A percentile compares a stretch with the other conserved stretches of the same genome.
Evolutionary conservation across 768 basidiomycete species (phyloP).

Genomic region (Amanita thiersii): DNA sequence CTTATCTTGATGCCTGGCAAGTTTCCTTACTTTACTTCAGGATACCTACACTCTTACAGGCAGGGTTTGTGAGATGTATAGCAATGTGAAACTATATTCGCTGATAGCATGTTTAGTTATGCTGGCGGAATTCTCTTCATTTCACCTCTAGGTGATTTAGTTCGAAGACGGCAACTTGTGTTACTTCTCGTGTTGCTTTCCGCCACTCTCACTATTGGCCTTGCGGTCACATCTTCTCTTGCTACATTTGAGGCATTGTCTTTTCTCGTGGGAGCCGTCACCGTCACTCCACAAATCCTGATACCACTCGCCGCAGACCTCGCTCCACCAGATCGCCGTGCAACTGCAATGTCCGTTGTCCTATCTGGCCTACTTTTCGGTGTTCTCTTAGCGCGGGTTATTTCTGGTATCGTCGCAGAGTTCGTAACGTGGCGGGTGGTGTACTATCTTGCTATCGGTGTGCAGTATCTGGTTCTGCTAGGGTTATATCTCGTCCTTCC

Average conservation of each 20-base stretch:
- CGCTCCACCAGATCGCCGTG: slow-evolving; percentile 65
- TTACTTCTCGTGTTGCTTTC: slow-evolving; percentile 48
- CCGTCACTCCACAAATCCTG: slow-evolving; percentile 75
- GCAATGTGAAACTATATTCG: slow-evolving; percentile 2
- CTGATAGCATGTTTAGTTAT: slow-evolving; percentile 39
- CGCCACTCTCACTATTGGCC: slow-evolving; percentile 57
- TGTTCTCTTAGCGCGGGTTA: slow-evolving; percentile 63
- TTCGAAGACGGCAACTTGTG: slow-evolving; percentile 66
- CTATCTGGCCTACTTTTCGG: slow-evolving; percentile 64
- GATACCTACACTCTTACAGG: slow-evolving; percentile 61
- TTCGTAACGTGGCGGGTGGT: slow-evolving; percentile 66
- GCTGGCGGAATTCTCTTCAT: slow-evolving; percentile 67
- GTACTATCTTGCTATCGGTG: slow-evolving; percentile 70
- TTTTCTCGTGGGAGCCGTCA: slow-evolving; percentile 62
- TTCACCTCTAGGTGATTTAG: slow-evolving; percentile 77
- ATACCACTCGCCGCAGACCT: slow-evolving; percentile 76
- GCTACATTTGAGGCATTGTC: slow-evolving; percentile 57
- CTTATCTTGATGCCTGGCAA: slow-evolving; percentile 15
- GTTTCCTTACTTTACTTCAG: slow-evolving; percentile 19
- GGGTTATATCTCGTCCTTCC: slow-evolving; percentile 64
- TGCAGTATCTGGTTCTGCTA: slow-evolving; percentile 51
- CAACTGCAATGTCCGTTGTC: slow-evolving; percentile 69
- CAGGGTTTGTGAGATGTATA: slow-evolving; percentile 35
- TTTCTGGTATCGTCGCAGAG: slow-evolving; percentile 69
- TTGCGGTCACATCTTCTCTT: slow-evolving; percentile 54